Evolutionary conservation across 352 stramenopile genomes (phyloP).

Genomic region (Phytophthora citrophthora): DNA sequence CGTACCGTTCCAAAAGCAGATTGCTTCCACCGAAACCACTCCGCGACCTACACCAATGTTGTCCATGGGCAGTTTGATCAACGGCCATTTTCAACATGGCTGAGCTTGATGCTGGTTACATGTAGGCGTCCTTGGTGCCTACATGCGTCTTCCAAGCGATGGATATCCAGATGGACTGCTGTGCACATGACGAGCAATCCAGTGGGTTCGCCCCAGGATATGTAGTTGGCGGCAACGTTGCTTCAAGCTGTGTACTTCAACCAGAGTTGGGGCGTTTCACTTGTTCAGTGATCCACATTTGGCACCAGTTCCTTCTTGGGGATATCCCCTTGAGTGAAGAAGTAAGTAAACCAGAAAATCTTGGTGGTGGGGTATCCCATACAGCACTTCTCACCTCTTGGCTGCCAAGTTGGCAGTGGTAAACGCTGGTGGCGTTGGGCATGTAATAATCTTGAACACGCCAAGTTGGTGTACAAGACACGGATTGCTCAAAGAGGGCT

Average conservation of each 20-base stretch:
- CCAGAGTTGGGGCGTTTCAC: not conserved
- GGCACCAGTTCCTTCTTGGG: not conserved
- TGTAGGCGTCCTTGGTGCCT: too few species aligned
- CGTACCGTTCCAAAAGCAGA: too few species aligned
- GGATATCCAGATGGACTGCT: too few species aligned
- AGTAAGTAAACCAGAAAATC: not conserved
- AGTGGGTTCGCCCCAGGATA: too few species aligned
- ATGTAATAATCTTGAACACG: not conserved
- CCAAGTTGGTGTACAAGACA: not conserved
- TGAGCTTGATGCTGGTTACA: too few species aligned
- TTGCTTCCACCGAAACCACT: too few species aligned
- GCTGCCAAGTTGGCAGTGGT: not conserved
- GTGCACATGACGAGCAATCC: not conserved
- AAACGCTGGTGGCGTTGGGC: not conserved
- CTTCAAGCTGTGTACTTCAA: not conserved
- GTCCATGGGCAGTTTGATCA: too few species aligned
- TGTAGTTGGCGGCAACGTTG: too few species aligned
- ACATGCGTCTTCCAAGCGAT: too few species aligned
- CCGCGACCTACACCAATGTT: too few species aligned
- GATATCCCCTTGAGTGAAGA: not conserved
- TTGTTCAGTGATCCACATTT: not conserved
- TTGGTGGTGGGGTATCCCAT: not conserved
- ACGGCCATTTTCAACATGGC: too few species aligned
- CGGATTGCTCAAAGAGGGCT: conserved; percentile 9
- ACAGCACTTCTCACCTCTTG: not conserved